Conservation (phyloP, 257 asterid species). For the Misopates orontium region DNA sequence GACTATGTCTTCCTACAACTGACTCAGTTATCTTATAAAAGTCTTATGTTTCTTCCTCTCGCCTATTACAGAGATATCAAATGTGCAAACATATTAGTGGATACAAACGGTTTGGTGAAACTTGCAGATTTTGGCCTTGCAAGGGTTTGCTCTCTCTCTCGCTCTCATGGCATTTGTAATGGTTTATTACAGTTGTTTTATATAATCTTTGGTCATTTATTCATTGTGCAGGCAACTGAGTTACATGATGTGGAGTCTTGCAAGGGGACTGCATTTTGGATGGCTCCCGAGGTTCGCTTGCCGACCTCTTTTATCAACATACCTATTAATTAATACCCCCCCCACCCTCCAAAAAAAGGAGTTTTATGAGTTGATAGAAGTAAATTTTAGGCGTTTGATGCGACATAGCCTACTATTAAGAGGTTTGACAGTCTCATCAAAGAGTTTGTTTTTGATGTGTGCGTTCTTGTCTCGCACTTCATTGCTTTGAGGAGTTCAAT, state of each 20-base stretch:
- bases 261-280: constrained; percentile 97
- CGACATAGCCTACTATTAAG: no score
- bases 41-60: constrained; percentile 2
- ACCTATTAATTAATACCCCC: no score
- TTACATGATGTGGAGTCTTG: constrained; percentile 87
- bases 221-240: constrained; percentile 67
- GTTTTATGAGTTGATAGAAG: no score
- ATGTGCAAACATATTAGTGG: constrained; percentile 94
- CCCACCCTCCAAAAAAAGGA: no score
- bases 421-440: no score
- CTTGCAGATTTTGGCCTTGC: constrained; percentile 99
- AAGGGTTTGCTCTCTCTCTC: constrained; percentile 48
- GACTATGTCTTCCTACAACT: no score
- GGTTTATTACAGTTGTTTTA: background rate
- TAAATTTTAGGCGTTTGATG: no score
- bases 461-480: no score
- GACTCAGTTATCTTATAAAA: no score
- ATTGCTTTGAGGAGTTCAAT: no score
- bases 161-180: constrained; percentile 13
- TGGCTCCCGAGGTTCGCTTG: constrained; percentile 95
- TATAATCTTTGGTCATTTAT: constrained; percentile 27
- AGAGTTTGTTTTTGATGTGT: no score
- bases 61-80: constrained; percentile 79
- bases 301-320: no score
- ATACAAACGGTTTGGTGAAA: constrained; percentile 83